Evolutionary conservation across 148 eudicot genomes (phyloP), one percentile per base, ranked within the genome.

Genomic region (Camellia sinensis): DNA sequence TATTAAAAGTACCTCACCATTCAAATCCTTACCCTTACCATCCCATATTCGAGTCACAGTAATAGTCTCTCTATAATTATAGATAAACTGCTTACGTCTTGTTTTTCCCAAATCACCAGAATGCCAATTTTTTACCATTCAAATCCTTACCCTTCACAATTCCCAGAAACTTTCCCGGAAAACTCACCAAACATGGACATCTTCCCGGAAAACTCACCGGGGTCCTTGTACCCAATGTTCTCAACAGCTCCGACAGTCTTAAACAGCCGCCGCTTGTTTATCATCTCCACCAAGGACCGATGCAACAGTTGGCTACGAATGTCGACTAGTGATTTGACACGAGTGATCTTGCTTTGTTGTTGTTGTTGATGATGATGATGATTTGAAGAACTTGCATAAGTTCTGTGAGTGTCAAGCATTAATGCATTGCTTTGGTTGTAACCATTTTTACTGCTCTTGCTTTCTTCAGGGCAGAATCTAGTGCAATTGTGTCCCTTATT

Each of bases 201-300:
- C n/a, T 21, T 11, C 52, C 8, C 37, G 52, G 21, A 57, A 8
- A 37, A 45, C 41, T 29, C 19, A 41, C 54, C 84, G 4, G 93
- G 93, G 70, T 74, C 86, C 29, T 73, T 86, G 65, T 68, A 91
- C 59, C 95, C 95, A 19, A 94, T 88, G 76, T 89, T 80, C 72
- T 90, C 98, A 44, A 88, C 86, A 29, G 90, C 84, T 15, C 97
- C 95, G 3, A 92, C 93, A 1, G 96, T 94, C 85, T 89, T 90
- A 75, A 90, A 90, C 54, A 85, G 7, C 15, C 87, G 90, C 5
- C 87, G 82, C 78, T 89, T 89, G 67, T 80, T 82, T 54, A 92
- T 67, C 84, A 90, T 87, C 82, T 94, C 90, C 85, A 83, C 90
- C 67, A 90, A 82, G 11, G 87, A 84, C 62, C 85, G 82, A 44